These are phyloP conservation scores for Physcomitrium patens DNA, from an alignment of 225 moss, liverwort and hornwort genomes.

Conservation along the genomic window DNA sequence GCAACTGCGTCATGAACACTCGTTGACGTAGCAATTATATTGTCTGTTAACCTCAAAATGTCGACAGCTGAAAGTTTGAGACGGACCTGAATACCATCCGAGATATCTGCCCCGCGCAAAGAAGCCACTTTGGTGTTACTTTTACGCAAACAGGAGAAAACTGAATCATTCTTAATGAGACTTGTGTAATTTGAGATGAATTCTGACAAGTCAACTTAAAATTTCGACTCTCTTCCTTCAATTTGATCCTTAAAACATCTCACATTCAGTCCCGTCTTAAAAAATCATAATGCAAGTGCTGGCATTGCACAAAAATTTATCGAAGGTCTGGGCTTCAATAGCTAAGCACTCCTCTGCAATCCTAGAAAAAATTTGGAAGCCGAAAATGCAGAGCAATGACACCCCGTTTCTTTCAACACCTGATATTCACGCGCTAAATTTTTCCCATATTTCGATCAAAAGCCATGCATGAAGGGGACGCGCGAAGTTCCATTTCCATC, in stretches of 20 bases:
- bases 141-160: neutral
- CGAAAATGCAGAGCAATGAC: neutral
- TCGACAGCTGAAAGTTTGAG: slow-evolving; percentile 71
- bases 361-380: neutral
- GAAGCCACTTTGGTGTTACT: neutral
- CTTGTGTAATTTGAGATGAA: no score
- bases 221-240: no score
- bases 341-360: no score
- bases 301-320: no score
- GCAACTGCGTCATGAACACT: slow-evolving; percentile 78
- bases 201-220: no score
- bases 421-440: neutral
- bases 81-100: slow-evolving; percentile 69
- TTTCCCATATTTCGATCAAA: neutral
- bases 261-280: no score
- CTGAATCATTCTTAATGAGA: neutral
- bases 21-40: slow-evolving; percentile 69
- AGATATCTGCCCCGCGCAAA: slow-evolving; percentile 31
- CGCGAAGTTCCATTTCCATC: neutral
- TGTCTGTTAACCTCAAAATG: slow-evolving; percentile 74
- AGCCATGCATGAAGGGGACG: neutral
- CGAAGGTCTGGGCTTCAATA: no score
- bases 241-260: neutral
- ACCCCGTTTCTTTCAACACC: no score
- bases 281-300: no score